A percentile compares a stretch with the other conserved stretches of the same genome.
Evolutionary conservation across 2,329 filamentous ascomycete genomes (phyloP).

Genomic region (Colletotrichum sp.): DNA sequence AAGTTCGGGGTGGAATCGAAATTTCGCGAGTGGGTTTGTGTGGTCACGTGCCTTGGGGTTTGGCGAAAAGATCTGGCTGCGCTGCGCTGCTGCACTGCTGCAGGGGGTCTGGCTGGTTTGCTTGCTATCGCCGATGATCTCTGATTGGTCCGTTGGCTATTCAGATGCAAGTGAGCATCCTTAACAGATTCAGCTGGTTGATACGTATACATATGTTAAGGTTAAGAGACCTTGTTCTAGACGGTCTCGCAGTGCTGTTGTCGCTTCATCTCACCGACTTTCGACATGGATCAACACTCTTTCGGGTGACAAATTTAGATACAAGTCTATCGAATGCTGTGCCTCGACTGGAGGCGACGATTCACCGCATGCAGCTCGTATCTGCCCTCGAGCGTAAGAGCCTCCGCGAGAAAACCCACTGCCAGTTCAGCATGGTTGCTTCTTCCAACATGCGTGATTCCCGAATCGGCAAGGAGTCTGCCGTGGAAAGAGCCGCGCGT

Average conservation of each 20-base stretch:
- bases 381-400: background rate
- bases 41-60: slow-evolving; percentile 28
- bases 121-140: background rate
- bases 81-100: background rate
- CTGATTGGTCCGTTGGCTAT: background rate
- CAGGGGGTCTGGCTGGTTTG: background rate
- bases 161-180: background rate
- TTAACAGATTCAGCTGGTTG: background rate
- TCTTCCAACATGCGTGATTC: background rate
- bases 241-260: background rate
- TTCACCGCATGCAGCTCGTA: slow-evolving; percentile 2
- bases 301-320: background rate
- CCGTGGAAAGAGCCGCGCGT: background rate
- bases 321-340: background rate
- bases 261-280: slow-evolving; percentile 2
- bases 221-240: background rate
- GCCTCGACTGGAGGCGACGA: background rate
- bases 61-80: slow-evolving; percentile 21
- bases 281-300: background rate
- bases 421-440: background rate
- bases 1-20: background rate
- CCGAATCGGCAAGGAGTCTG: background rate
- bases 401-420: background rate
- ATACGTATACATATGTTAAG: background rate
- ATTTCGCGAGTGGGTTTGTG: slow-evolving; percentile 24